Conservation (phyloP, 2,329 filamentous ascomycete species). For the Nigrospora osmanthi region DNA sequence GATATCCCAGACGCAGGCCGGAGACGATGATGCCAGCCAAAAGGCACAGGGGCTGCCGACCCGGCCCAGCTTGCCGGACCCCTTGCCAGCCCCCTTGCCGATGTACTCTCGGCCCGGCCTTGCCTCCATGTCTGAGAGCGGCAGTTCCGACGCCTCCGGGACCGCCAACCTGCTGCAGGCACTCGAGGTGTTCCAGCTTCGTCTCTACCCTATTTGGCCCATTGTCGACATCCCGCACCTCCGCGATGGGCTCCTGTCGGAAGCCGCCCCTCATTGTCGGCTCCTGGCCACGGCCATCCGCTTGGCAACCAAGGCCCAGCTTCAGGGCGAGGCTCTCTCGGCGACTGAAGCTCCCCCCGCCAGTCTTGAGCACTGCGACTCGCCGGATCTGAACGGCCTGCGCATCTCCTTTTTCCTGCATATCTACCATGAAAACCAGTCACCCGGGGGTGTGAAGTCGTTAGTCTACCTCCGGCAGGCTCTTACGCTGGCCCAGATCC, state of each 20-base stretch:
- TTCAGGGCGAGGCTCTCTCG: slow-evolving; percentile 28
- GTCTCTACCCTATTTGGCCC: slow-evolving; percentile 44
- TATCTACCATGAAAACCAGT: slow-evolving; percentile 41
- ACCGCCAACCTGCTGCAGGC: slow-evolving; percentile 14
- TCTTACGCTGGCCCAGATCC: slow-evolving; percentile 42
- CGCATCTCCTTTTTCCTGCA: slow-evolving; percentile 43
- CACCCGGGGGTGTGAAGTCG: slow-evolving; percentile 35
- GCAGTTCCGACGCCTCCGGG: not conserved
- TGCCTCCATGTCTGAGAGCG: not conserved
- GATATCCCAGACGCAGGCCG: slow-evolving; percentile 24
- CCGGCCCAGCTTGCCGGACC: slow-evolving; percentile 4
- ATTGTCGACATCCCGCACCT: slow-evolving; percentile 36
- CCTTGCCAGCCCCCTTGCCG: not conserved
- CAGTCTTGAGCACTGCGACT: slow-evolving; percentile 4
- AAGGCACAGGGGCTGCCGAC: not conserved
- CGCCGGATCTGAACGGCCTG: slow-evolving; percentile 29
- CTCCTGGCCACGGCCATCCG: slow-evolving; percentile 36
- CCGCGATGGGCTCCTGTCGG: slow-evolving; percentile 27
- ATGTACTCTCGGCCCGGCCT: not conserved
- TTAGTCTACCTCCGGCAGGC: slow-evolving; percentile 40
- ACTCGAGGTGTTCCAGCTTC: slow-evolving; percentile 38
- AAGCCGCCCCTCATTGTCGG: slow-evolving; percentile 16
- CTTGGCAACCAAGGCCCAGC: slow-evolving; percentile 39
- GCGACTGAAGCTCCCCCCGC: slow-evolving; percentile 4
- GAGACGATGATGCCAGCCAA: slow-evolving; percentile 2